Evolutionary conservation across 2,329 filamentous ascomycete species (phyloP), one percentile per base, ranked within the genome.

Genomic region (Hymenoscyphus linearis): DNA sequence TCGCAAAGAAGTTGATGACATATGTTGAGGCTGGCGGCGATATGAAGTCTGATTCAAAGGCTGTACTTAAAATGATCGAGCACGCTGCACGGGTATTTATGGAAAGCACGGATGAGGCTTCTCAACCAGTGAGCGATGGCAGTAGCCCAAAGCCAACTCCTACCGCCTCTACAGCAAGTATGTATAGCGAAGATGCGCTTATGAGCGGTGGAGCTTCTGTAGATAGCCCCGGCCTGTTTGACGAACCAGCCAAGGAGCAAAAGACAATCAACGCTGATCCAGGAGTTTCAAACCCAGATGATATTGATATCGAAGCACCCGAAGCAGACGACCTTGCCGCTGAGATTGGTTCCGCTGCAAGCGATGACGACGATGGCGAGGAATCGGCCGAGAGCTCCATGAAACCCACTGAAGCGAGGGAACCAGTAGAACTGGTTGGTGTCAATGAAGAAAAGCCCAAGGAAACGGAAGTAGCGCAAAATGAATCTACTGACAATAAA

Each of bases 71-170:
- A 7, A 74, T 76, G 18, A 80, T 86, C 36, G 77, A 79, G 61
- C 75, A 74, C 40, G 83, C 82, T 2, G 78, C 82, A 0, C 76
- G 75, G 53, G 79, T 79, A 60, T 85, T 83, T 59, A 71, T 85
- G 1, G 63, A 62, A 0, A 58, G 25, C 34, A 53, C 57, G 14
- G 62, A 66, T 2, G 22, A 59, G 12, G 5, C 47, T 34, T 14
- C 52, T 13, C 40, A 52, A 47, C 14, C 61, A 35, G 31, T 62
- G 13, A 69, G 60, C 44, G 57, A 57, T 27, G 65, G 36, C 37
- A 62, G 62, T 53, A 63, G 64, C 56, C 63, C 61, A 9, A 68
- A 70, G 27, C 60, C 44, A 1, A 68, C 66, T 13, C 66, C 68
- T 3, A 61, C 60, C 36, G 66, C 63, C 26, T 66, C 65, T 10